Conservation (phyloP, 306 rosid species). For the Prosopis cineraria region DNA sequence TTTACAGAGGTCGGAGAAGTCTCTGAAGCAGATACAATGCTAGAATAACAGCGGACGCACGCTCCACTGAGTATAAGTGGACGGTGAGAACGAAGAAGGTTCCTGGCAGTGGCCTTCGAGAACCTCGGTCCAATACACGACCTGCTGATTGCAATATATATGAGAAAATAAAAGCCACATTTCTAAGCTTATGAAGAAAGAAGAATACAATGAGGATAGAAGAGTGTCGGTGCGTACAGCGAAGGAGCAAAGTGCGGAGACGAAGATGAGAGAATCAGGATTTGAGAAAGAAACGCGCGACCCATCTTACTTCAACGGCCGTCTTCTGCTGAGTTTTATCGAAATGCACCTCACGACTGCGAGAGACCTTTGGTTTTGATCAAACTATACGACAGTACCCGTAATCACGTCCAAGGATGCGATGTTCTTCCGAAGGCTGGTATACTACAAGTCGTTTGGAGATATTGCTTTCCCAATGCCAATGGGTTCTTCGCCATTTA, state of each 20-base stretch:
- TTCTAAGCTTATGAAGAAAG: background rate
- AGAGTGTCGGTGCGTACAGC: conserved; percentile 35
- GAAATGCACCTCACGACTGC: background rate
- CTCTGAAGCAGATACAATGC: conserved; percentile 45
- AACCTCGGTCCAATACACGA: conserved; percentile 39
- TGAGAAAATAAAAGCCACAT: conserved; percentile 20
- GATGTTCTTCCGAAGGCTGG: background rate
- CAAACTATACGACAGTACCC: background rate
- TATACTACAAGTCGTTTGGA: background rate
- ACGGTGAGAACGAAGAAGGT: conserved; percentile 39
- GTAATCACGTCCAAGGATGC: background rate
- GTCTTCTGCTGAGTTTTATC: background rate
- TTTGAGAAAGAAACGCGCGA: conserved; percentile 50
- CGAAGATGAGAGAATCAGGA: conserved; percentile 48
- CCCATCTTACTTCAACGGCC: conserved; percentile 46
- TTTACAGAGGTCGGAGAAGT: conserved; percentile 53
- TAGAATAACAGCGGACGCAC: conserved; percentile 53
- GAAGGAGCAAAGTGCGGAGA: conserved; percentile 47
- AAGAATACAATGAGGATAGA: background rate
- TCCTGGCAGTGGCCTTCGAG: conserved; percentile 15
- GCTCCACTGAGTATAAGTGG: background rate
- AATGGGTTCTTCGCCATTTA: too few relatives aligned
- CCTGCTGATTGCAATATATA: conserved; percentile 40
- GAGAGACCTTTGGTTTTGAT: background rate
- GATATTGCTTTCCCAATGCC: background rate